Conservation (phyloP, 73 alveolate species). For the Paramecium tetraurelia region DNA sequence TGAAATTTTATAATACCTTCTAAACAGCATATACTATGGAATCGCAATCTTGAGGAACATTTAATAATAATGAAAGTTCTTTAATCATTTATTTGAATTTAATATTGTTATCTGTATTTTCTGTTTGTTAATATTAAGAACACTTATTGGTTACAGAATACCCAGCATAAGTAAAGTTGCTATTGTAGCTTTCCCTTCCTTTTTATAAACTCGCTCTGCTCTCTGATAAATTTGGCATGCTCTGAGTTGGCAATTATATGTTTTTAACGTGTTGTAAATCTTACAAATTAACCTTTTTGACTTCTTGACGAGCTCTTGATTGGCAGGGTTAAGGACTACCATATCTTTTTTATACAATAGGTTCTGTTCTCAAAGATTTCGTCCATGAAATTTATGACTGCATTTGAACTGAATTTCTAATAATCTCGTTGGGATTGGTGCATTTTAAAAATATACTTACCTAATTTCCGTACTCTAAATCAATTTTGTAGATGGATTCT, state of each 20-base stretch:
- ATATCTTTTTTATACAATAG: background rate
- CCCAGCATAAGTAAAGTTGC: background rate
- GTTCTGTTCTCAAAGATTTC: background rate
- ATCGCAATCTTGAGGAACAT: background rate
- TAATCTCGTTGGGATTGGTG: background rate
- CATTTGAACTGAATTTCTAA: background rate
- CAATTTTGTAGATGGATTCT: background rate
- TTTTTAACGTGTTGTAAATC: background rate
- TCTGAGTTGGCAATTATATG: background rate
- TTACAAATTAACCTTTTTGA: background rate
- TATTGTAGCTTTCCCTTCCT: conserved; percentile 23
- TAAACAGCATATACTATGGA: background rate
- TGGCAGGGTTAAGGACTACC: background rate
- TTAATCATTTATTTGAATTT: background rate
- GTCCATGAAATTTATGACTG: background rate
- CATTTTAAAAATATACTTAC: background rate
- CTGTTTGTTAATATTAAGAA: background rate
- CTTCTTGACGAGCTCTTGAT: background rate
- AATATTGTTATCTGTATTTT: background rate
- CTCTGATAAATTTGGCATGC: background rate
- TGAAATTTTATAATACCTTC: background rate
- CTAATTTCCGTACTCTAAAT: background rate
- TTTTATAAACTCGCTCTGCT: background rate
- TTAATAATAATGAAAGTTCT: background rate
- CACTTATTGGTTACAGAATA: background rate